A percentile compares a stretch with the other conserved stretches of the same genome.
Conservation (phyloP, 768 basidiomycete species). For the Paxillus involutus region DNA sequence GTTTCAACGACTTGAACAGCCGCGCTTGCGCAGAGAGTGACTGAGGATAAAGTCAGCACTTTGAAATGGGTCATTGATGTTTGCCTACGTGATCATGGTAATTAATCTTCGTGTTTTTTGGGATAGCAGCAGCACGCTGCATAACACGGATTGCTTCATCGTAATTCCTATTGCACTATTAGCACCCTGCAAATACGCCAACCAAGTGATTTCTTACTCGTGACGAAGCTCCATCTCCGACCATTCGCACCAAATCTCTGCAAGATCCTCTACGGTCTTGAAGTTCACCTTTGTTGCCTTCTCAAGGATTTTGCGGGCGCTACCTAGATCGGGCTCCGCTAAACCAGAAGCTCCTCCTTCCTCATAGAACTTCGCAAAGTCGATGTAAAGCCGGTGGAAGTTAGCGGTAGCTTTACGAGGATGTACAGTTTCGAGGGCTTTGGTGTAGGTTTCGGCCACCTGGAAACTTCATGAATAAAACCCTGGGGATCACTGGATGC, state of each 20-base stretch:
- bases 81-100: constrained; percentile 89
- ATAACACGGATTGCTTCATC: constrained; percentile 94
- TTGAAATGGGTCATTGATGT: neutral
- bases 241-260: constrained; percentile 99
- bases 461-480: constrained; percentile 27
- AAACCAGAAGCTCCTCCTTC: constrained; percentile 82
- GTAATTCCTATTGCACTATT: constrained; percentile 68
- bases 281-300: constrained; percentile 91
- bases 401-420: constrained; percentile 91
- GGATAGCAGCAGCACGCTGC: constrained; percentile 92
- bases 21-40: constrained; percentile 82
- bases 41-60: constrained; percentile 39
- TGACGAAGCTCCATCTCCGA: constrained; percentile 96
- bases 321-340: constrained; percentile 80
- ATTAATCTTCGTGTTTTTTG: constrained; percentile 86
- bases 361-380: constrained; percentile 98
- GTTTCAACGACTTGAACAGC: constrained; percentile 95
- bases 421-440: constrained; percentile 83
- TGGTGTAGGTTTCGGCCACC: constrained; percentile 93
- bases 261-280: constrained; percentile 94
- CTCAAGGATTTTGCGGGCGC: constrained; percentile 89
- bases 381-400: constrained; percentile 85
- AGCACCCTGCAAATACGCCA: constrained; percentile 4
- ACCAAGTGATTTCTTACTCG: constrained; percentile 59
- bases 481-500: neutral